Evolutionary conservation across 2,329 filamentous ascomycete species (phyloP).

Genomic region (Teratosphaeria zuluensis): DNA sequence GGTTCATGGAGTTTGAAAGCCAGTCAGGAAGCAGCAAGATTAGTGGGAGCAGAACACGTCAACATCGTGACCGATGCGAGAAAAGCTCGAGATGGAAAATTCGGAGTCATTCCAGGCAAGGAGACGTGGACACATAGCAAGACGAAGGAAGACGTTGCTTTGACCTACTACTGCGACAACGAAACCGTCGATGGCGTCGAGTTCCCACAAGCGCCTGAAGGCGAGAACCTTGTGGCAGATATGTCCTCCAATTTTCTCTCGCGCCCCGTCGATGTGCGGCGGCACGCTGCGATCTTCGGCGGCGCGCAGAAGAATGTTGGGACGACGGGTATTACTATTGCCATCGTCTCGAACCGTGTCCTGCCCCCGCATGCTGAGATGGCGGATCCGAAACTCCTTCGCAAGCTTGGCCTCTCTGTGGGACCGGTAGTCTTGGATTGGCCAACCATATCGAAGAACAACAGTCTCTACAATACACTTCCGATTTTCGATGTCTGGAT

Average conservation of each 20-base stretch:
- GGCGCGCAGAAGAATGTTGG: conserved; percentile 94
- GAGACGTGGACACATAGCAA: conserved; percentile 62
- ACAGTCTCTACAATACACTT: conserved; percentile 90
- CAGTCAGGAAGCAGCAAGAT: conserved; percentile 66
- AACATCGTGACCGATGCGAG: conserved; percentile 65
- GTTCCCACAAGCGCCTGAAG: conserved; percentile 64
- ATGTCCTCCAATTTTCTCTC: conserved; percentile 94
- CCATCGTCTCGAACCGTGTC: conserved; percentile 71
- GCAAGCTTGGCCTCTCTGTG: conserved; percentile 65
- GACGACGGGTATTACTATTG: conserved; percentile 73
- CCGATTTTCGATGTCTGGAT: conserved; percentile 93
- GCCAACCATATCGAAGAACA: conserved; percentile 79
- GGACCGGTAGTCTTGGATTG: conserved; percentile 75
- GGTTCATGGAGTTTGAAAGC: conserved; percentile 89
- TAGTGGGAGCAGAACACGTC: conserved; percentile 69
- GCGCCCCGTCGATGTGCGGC: conserved; percentile 62
- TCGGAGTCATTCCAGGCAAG: conserved; percentile 71
- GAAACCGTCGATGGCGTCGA: conserved; percentile 93
- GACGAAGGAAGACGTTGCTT: conserved; percentile 51
- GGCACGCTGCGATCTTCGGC: conserved; percentile 77
- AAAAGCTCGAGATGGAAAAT: conserved; percentile 63
- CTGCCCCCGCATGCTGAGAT: conserved; percentile 58
- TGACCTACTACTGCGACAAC: conserved; percentile 89
- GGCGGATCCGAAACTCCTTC: conserved; percentile 58
- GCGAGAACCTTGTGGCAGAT: conserved; percentile 71